Evolutionary conservation across 208 protist genomes (phyloP).

Genomic region (Tritrichomonas musculus): DNA sequence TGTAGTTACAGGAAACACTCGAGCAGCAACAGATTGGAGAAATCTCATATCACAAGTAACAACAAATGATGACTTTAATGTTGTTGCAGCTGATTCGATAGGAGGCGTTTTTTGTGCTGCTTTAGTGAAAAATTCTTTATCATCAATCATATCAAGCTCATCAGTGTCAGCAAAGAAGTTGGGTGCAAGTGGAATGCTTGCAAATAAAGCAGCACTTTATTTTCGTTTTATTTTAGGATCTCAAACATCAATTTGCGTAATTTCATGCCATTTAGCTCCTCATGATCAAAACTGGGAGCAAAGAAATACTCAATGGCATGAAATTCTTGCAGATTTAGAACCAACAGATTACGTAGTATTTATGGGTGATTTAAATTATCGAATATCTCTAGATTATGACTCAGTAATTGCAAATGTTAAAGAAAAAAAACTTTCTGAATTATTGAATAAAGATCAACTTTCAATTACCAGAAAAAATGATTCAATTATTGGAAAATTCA

Average conservation of each 20-base stretch:
- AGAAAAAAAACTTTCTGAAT: neutral
- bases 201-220: neutral
- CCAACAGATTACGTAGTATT: conserved; percentile 44
- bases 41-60: neutral
- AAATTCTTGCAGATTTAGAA: conserved; percentile 36
- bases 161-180: neutral
- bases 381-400: conserved; percentile 40
- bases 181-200: neutral
- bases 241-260: conserved; percentile 35
- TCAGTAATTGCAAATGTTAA: conserved; percentile 35
- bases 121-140: neutral
- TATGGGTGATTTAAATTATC: conserved; percentile 53
- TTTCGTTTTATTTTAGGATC: neutral
- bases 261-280: conserved; percentile 45
- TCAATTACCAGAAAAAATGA: neutral
- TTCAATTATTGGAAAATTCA: conserved; percentile 40
- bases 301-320: conserved; percentile 46
- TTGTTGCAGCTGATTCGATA: neutral
- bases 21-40: neutral
- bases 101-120: neutral
- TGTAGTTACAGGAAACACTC: neutral
- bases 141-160: neutral
- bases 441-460: conserved; percentile 51
- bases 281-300: conserved; percentile 36
- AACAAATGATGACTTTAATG: neutral